Evolutionary conservation across 2,329 filamentous ascomycete species (phyloP).

Genomic region (Aquanectria penicillioides): DNA sequence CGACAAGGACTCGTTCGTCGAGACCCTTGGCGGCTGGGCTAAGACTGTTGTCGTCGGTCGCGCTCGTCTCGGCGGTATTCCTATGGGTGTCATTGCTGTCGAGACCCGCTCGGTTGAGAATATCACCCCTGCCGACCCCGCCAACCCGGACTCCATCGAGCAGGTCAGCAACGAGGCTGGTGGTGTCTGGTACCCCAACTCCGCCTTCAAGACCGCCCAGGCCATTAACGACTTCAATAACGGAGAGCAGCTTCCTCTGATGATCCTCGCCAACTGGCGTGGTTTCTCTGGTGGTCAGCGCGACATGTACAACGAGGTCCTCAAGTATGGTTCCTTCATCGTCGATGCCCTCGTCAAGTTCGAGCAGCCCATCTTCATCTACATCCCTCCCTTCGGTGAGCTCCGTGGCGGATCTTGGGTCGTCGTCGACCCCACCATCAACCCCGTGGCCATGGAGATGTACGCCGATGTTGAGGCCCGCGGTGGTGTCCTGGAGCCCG

Average conservation of each 20-base stretch:
- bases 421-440: slow-evolving; percentile 98
- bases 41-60: slow-evolving; percentile 96
- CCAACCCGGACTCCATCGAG: slow-evolving; percentile 98
- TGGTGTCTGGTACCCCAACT: slow-evolving; percentile 99
- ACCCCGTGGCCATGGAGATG: slow-evolving; percentile 98
- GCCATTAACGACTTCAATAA: slow-evolving; percentile 99
- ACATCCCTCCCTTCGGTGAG: slow-evolving; percentile 96
- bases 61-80: slow-evolving; percentile 95
- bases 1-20: slow-evolving; percentile 95
- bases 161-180: slow-evolving; percentile 94
- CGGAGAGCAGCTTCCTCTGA: slow-evolving; percentile 95
- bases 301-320: slow-evolving; percentile 99
- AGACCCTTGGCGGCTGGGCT: slow-evolving; percentile 96
- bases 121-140: slow-evolving; percentile 93
- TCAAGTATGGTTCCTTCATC: slow-evolving; percentile 99
- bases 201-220: slow-evolving; percentile 98
- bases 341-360: slow-evolving; percentile 98
- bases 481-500: slow-evolving; percentile 96
- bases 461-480: slow-evolving; percentile 96
- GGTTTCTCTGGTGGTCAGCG: slow-evolving; percentile 99
- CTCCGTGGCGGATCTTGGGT: slow-evolving; percentile 99
- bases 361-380: slow-evolving; percentile 98
- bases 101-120: slow-evolving; percentile 98
- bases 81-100: slow-evolving; percentile 97
- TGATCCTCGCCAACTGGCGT: slow-evolving; percentile 99